Conservation (phyloP, 1,139 yeast genomes). For the Magnusiomyces fungicola region DNA sequence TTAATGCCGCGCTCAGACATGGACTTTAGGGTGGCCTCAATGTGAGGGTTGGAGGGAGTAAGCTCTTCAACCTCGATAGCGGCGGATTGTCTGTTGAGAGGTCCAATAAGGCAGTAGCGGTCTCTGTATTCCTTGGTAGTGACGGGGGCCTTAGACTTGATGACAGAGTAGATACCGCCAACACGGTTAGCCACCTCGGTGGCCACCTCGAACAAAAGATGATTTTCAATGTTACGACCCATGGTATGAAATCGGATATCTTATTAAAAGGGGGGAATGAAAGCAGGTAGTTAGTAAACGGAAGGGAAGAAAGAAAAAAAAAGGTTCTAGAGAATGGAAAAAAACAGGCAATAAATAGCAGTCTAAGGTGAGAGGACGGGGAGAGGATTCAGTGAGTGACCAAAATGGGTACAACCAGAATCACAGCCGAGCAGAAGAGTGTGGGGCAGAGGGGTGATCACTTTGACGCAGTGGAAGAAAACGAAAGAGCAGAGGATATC, state of each 20-base stretch:
- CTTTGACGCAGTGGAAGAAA: too few relatives aligned
- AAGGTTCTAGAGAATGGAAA: neutral
- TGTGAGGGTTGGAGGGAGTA: slow-evolving; percentile 51
- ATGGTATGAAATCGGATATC: slow-evolving; percentile 15
- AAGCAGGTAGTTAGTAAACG: neutral
- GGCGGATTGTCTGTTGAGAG: slow-evolving; percentile 72
- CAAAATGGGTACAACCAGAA: too few relatives aligned
- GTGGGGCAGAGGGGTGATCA: too few relatives aligned
- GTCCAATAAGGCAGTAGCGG: slow-evolving; percentile 82
- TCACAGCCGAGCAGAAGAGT: too few relatives aligned
- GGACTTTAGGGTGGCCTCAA: slow-evolving; percentile 45
- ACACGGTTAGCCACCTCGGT: slow-evolving; percentile 97
- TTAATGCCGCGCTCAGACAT: slow-evolving; percentile 77
- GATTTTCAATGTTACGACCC: slow-evolving; percentile 52
- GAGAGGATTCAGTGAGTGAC: too few relatives aligned
- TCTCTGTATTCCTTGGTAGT: slow-evolving; percentile 91
- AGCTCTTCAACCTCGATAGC: slow-evolving; percentile 91
- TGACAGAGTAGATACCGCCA: slow-evolving; percentile 95
- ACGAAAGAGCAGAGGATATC: too few relatives aligned
- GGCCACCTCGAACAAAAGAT: slow-evolving; percentile 85
- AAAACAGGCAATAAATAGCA: neutral
- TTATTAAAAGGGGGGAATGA: neutral
- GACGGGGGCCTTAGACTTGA: slow-evolving; percentile 94
- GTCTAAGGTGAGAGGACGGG: neutral
- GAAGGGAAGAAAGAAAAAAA: neutral